Evolutionary conservation across 2,329 filamentous ascomycete genomes (phyloP), one percentile per base, ranked within the genome.

Genomic region (Trichoderma atroviride): DNA sequence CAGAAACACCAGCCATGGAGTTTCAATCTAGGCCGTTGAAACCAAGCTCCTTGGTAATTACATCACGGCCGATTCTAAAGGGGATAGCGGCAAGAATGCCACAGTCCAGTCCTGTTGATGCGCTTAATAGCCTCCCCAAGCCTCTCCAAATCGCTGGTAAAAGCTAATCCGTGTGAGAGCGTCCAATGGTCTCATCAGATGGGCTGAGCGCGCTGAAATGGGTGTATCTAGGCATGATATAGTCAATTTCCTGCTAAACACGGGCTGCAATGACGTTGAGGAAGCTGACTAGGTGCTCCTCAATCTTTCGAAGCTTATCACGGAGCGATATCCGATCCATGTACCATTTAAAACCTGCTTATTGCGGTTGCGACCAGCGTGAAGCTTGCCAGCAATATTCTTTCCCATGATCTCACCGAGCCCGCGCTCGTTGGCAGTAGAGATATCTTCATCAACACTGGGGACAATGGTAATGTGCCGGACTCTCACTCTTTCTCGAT

Each of bases 191-290:
- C 89, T 91, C 91, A 97, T 71, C 91, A 85, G 74, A 97, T 89
- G 1, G 93, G 92, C 81, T 92, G 82, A 1, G 92, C 92, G 65
- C 92, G 89, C 82, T 97, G 93, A 53, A 96, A 80, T 97, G 93
- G 16, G 93, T 96, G 81, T 96, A 97, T 3, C 92, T 92, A 0
- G 93, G 93, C 91, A 97, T 96, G 75, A 96, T 79, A 72, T 88
- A 85, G 74, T 92, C 90, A 72, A 94, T 89, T 75, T 96, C 91
- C 43, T 84, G 81, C 84, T 93, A 91, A 2, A 92, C 91, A 35
- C 92, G 87, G 58, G 83, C 83, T 47, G 89, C 86, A 19, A 89
- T 87, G 62, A 94, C 91, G 74, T 87, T 84, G 55, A 97, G 83
- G 73, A 97, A 87, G 67, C 88, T 86, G 55, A 88, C 83, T 5